Evolutionary conservation across 2,329 filamentous ascomycete genomes (phyloP).

Genomic region (Botrytis tulipae): DNA sequence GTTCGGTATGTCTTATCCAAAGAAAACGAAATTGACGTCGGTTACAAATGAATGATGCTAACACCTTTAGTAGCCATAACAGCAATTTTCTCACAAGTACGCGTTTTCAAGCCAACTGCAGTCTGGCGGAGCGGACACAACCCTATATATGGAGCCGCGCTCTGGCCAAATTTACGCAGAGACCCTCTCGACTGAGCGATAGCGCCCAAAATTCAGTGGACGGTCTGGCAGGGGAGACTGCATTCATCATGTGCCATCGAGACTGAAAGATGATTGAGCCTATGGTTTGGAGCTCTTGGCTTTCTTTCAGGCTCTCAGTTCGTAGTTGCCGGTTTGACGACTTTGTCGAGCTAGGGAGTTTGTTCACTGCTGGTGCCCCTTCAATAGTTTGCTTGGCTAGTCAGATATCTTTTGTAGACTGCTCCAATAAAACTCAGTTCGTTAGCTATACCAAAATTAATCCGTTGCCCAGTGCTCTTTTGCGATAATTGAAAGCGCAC

Average conservation of each 20-base stretch:
- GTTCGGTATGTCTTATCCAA: not conserved
- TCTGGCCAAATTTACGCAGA: not conserved
- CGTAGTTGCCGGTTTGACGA: not conserved
- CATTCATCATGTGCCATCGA: not conserved
- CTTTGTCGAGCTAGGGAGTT: not conserved
- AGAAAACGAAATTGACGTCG: not conserved
- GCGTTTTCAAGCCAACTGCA: not conserved
- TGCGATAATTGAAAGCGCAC: not conserved
- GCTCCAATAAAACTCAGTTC: too few species aligned
- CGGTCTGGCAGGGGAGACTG: not conserved
- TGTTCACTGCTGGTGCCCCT: not conserved
- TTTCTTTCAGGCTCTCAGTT: not conserved
- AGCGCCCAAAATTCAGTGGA: not conserved
- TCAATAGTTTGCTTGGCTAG: not conserved
- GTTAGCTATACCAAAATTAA: not conserved
- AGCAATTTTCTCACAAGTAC: not conserved
- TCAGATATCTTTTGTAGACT: not conserved
- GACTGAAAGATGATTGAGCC: not conserved
- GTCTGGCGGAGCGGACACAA: not conserved
- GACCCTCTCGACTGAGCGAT: not conserved
- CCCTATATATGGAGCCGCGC: not conserved
- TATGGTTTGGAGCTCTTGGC: rapidly evolving
- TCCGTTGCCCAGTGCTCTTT: too few species aligned
- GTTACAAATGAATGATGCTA: not conserved
- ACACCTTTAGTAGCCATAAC: too few species aligned